phyloP scores from a whole-genome alignment of 768 basidiomycete species.

The Lactarius hatsudake region DNA sequence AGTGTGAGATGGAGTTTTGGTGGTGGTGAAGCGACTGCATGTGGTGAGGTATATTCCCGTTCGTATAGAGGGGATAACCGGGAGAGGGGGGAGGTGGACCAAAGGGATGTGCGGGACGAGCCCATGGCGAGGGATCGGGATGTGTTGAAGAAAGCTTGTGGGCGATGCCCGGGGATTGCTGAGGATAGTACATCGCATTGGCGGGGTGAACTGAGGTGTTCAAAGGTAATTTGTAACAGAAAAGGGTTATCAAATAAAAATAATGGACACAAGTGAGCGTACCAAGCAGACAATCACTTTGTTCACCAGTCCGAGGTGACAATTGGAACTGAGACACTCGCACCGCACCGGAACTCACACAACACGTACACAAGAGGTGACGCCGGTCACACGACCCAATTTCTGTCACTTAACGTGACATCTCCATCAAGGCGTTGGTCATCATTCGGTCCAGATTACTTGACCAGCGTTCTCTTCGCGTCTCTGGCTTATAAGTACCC shows the following conservation, averaged over 20 bases:
- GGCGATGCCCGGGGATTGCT: conserved; percentile 76
- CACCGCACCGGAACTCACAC: background rate
- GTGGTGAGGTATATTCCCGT: conserved; percentile 53
- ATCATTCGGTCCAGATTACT: conserved; percentile 16
- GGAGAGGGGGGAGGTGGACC: conserved; percentile 63
- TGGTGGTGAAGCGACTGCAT: conserved; percentile 59
- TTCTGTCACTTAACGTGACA: conserved; percentile 4
- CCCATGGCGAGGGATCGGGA: conserved; percentile 76
- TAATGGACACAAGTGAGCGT: background rate
- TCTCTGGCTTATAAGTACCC: conserved; percentile 22
- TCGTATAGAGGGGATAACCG: conserved; percentile 73
- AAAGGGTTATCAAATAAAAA: background rate
- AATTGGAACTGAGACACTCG: background rate
- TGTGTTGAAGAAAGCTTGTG: conserved; percentile 68
- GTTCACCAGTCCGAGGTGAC: background rate
- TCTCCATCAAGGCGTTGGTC: background rate
- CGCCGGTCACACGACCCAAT: background rate
- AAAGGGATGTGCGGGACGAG: conserved; percentile 54
- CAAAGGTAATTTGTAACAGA: conserved; percentile 25
- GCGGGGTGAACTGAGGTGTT: conserved; percentile 24
- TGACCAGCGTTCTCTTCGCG: conserved; percentile 29
- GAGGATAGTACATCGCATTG: conserved; percentile 79
- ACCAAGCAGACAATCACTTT: conserved; percentile 11
- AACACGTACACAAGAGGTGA: background rate
- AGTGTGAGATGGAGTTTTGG: conserved; percentile 78